Conservation (phyloP, 805 yeast species). For the Saccharomyces mikatae region DNA sequence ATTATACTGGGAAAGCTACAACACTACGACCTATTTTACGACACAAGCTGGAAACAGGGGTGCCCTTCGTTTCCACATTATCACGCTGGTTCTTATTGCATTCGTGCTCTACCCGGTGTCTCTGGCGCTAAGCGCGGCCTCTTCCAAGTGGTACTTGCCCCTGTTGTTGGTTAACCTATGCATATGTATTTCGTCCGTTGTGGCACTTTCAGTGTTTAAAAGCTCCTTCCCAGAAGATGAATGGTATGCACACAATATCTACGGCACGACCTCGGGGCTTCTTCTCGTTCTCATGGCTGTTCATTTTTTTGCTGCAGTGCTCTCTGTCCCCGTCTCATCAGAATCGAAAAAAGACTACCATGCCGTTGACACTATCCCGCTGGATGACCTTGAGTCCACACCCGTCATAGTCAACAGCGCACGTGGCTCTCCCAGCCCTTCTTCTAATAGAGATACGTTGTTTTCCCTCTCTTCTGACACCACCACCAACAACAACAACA, state of each 20-base stretch:
- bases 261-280: slow-evolving; percentile 56
- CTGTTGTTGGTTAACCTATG: slow-evolving; percentile 44
- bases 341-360: background rate
- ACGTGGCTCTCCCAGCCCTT: background rate
- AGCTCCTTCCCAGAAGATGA: slow-evolving; percentile 43
- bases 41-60: slow-evolving; percentile 39
- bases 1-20: slow-evolving; percentile 68
- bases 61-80: slow-evolving; percentile 49
- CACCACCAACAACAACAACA: background rate
- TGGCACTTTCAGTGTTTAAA: slow-evolving; percentile 50
- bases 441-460: background rate
- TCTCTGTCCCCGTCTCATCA: slow-evolving; percentile 31
- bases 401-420: background rate
- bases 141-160: slow-evolving; percentile 52
- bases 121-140: slow-evolving; percentile 54
- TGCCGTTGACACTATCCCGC: background rate
- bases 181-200: slow-evolving; percentile 41
- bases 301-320: slow-evolving; percentile 49
- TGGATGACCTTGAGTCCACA: background rate
- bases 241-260: slow-evolving; percentile 71
- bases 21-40: slow-evolving; percentile 68
- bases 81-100: slow-evolving; percentile 37
- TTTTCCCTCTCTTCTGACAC: background rate
- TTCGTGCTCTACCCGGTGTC: slow-evolving; percentile 59
- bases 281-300: slow-evolving; percentile 43